Percentiles rank a stretch among this genome's conserved stretches.
Conservation (phyloP, 2,329 filamentous ascomycete species). For the Calonectria ilicicola region DNA sequence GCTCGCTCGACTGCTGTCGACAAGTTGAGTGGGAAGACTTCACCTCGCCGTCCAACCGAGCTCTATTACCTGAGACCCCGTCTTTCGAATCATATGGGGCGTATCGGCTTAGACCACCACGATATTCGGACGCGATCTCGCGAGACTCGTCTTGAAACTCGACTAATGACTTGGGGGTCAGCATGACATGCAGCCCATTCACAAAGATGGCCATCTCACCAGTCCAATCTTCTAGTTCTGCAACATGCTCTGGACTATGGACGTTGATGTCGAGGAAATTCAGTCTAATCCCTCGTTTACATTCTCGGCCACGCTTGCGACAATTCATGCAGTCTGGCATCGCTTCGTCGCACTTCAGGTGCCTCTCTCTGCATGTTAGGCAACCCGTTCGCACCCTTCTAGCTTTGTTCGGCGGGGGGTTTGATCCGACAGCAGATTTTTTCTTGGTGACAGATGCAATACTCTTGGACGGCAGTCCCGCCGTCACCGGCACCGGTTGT, state of each 20-base stretch:
- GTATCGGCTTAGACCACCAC: constrained; percentile 82
- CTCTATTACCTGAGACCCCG: neutral
- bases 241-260: constrained; percentile 70
- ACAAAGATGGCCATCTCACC: constrained; percentile 32
- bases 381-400: constrained; percentile 91
- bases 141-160: constrained; percentile 90
- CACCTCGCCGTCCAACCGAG: neutral
- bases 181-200: neutral
- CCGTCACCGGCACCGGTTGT: neutral
- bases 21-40: neutral
- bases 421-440: neutral
- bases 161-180: constrained; percentile 56
- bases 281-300: constrained; percentile 86
- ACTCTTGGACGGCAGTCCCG: neutral
- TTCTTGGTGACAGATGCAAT: neutral
- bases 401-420: constrained; percentile 49
- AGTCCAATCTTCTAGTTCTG: constrained; percentile 35
- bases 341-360: constrained; percentile 91
- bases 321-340: constrained; percentile 78
- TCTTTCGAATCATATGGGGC: constrained; percentile 49
- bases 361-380: constrained; percentile 88
- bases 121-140: constrained; percentile 90
- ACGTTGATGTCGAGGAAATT: constrained; percentile 92
- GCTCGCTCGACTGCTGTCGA: neutral
- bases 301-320: constrained; percentile 85